Base-by-base conservation (phyloP, 352 stramenopile genomes). In the Phytophthora syringae region DNA sequence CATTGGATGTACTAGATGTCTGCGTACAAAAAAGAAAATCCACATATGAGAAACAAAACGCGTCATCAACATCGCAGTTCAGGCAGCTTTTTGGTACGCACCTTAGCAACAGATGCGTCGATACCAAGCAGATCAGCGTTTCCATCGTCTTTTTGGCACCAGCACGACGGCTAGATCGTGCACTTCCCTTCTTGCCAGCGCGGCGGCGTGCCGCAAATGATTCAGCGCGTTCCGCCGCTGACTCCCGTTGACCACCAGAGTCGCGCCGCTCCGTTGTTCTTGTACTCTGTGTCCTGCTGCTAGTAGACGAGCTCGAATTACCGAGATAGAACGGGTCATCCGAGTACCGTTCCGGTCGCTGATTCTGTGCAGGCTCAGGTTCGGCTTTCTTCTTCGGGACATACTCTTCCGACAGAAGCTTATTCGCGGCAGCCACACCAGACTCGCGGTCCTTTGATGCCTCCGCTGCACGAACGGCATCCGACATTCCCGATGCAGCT, bases 401-500 rank as follows among this genome's bases (percentile, higher is more conserved):
- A 52, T 92, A 95, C 24, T 94, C 87, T 67, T 95, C 85, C 7
- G 80, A 73, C 21, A 95, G 68, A 64, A 95, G 78, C 59, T 90
- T 88, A 69, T 93, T 93, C 18, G 82, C 87, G 10, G 85, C 84
- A 21, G 79, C 70, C 55, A 90, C 76, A 27, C 85, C 85, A 7
- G 77, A 88, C 10, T 80, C 74, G 18, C 80, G 74, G 34, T 94
- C 87, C 18, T 80, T 82, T 13, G 82, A 89, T 0, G 75, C 80
- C 30, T 95, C 80, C 0, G 81, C 82, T n/a, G 87, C 87, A 12
- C 75, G 79, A 44, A 92, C 76, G 1, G 74, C 84, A 1, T 89
- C 75, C 1, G 81, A 84, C 67, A 90, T 86, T n/a, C 87, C 87
- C 0, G 85, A 85, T 18, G 80, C 70, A 10, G 77, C 77, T 11